Evolutionary conservation across 163 green algal genomes (phyloP).

Genomic region (Coccomyxa subellipsoidea): DNA sequence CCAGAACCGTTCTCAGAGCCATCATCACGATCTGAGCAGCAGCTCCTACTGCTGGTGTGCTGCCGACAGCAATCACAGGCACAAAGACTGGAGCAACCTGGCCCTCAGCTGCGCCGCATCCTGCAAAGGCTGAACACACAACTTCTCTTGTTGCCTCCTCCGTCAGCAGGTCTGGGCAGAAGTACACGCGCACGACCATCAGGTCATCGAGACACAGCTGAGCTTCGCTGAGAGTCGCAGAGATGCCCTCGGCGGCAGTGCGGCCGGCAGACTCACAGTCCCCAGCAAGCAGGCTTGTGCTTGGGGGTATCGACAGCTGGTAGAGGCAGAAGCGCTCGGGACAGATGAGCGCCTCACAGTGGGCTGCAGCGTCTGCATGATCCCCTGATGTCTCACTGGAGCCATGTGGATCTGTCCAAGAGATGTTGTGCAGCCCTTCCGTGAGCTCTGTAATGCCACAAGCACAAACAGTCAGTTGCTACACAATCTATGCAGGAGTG

Average conservation of each 20-base stretch:
- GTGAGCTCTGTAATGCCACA: neutral
- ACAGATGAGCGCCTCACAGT: neutral
- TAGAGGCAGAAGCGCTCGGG: neutral
- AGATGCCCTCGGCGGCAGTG: neutral
- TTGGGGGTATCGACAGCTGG: neutral
- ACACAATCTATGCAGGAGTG: too few species aligned
- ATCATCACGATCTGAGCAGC: neutral
- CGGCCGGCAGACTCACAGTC: neutral
- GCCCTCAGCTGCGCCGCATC: neutral
- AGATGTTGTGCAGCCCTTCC: neutral
- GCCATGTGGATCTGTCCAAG: neutral
- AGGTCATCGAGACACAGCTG: neutral
- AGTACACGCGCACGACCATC: neutral
- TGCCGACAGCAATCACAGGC: neutral
- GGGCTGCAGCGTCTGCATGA: neutral
- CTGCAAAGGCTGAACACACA: neutral
- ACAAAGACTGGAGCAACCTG: constrained; percentile 1
- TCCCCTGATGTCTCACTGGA: neutral
- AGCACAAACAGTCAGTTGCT: neutral
- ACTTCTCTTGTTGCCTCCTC: neutral
- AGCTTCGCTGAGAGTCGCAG: neutral
- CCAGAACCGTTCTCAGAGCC: neutral
- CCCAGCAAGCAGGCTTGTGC: neutral
- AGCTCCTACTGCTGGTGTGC: neutral
- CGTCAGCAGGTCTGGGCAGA: neutral